Base-by-base conservation (phyloP, 495 filamentous ascomycete species). In the Astrocystis sublimbata region DNA sequence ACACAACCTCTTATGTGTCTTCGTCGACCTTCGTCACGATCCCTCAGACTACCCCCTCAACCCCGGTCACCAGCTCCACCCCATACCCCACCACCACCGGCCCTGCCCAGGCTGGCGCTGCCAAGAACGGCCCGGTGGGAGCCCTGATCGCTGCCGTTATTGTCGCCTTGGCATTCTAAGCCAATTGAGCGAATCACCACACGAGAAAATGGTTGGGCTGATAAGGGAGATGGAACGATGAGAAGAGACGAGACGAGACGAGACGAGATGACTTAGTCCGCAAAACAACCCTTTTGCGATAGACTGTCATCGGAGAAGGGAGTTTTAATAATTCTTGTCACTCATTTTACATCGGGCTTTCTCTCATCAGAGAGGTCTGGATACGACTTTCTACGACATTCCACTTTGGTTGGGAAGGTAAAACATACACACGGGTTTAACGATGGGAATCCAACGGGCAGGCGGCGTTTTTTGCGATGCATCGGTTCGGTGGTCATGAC, bases 101-200 rank as follows among this genome's bases (percentile, higher is more conserved):
- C 13, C 53, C 69, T 10, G 47, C 67, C 69, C 36, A 73, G 8
- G 72, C 60, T 6, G 75, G 66, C 33, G 75, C 71, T 40, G 65
- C 60, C 52, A 72, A 69, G 62, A 30, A 64, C 10, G 67, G 66
- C 10, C 64, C 73, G 36, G 40, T 73, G 30, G 72, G 72, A 23
- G 69, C 68, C 50, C 52, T 75, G 46, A 50, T 75, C 52, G 64
- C 67, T 30, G 72, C 56, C 61, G 75, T 65, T 54, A 49, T 75
- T 26, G 72, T 68, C 40, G 73, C 63, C 28, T 28, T 75, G 31
- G 64, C 70, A 47, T 67, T 75, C 53, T 75, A 67, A 73, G 41
- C 50, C 23, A 42, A 62, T 53, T 12, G 8, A 19, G 24, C n/a
- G n/a, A n/a, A n/a, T n/a, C n/a, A n/a, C n/a, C n/a, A n/a, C n/a